Evolutionary conservation across 2,329 filamentous ascomycete genomes (phyloP).

Genomic region (Phialemonium atrogriseum): DNA sequence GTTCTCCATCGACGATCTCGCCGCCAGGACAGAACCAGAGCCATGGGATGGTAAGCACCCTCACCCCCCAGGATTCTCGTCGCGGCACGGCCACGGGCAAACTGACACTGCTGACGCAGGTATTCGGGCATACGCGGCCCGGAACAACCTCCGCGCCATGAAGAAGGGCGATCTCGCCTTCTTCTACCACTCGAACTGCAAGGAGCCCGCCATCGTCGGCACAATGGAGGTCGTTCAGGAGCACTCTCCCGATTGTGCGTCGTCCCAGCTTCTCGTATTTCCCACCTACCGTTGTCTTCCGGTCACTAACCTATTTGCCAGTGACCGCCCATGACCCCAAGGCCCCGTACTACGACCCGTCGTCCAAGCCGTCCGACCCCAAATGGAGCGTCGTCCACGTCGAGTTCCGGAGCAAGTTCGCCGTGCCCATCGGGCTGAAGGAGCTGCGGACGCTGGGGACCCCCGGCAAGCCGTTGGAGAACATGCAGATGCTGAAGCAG

Average conservation of each 20-base stretch:
- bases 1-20: conserved; percentile 90
- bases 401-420: conserved; percentile 76
- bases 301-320: conserved; percentile 17
- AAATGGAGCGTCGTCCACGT: conserved; percentile 91
- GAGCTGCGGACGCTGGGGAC: conserved; percentile 59
- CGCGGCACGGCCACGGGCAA: not conserved
- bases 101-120: conserved; percentile 21
- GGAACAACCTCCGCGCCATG: conserved; percentile 89
- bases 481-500: conserved; percentile 79
- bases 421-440: conserved; percentile 58
- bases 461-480: conserved; percentile 48
- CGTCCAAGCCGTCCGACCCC: conserved; percentile 59
- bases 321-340: conserved; percentile 63
- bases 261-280: conserved; percentile 4
- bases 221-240: conserved; percentile 85
- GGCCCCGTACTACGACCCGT: conserved; percentile 76
- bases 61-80: conserved; percentile 6
- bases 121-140: conserved; percentile 52
- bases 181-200: conserved; percentile 95
- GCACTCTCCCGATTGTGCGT: conserved; percentile 67
- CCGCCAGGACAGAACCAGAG: conserved; percentile 64
- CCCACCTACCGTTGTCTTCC: too few species aligned
- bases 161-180: conserved; percentile 86
- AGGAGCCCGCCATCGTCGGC: conserved; percentile 78
- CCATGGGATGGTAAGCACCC: conserved; percentile 74